A percentile compares a stretch with the other conserved stretches of the same genome.
Conservation (phyloP, 164 flowering plant species). For the Stephania japonica region DNA sequence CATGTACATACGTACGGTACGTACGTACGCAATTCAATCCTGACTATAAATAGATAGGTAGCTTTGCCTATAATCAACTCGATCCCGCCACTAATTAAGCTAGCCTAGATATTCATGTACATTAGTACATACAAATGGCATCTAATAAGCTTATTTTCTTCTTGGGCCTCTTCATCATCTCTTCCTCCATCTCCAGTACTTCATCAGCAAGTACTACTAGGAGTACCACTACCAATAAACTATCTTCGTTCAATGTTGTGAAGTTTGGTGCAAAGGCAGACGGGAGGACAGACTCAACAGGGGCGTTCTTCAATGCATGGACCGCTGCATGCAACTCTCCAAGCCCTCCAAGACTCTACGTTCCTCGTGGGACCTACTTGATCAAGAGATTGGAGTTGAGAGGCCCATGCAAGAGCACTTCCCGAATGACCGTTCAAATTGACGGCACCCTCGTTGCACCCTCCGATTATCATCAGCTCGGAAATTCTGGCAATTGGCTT, state of each 20-base stretch:
- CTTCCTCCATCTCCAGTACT: not conserved
- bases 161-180: constrained; percentile 9
- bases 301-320: constrained; percentile 24
- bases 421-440: constrained; percentile 10
- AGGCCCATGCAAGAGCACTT: constrained; percentile 23
- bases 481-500: constrained; percentile 17
- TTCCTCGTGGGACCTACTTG: constrained; percentile 24
- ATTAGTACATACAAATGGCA: no score
- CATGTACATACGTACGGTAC: not conserved
- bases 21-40: no score
- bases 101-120: no score
- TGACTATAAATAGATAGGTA: no score
- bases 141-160: not conserved
- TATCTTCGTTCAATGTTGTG: constrained; percentile 12
- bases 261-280: constrained; percentile 22
- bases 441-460: constrained; percentile 27
- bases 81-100: no score
- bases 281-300: constrained; percentile 18
- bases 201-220: constrained; percentile 9
- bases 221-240: no score
- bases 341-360: constrained; percentile 15
- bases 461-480: constrained; percentile 8
- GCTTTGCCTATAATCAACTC: no score
- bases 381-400: constrained; percentile 15
- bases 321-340: constrained; percentile 21